phyloP scores from a whole-genome alignment of 257 asterid genomes.

The Solanum megistacrolobum region DNA sequence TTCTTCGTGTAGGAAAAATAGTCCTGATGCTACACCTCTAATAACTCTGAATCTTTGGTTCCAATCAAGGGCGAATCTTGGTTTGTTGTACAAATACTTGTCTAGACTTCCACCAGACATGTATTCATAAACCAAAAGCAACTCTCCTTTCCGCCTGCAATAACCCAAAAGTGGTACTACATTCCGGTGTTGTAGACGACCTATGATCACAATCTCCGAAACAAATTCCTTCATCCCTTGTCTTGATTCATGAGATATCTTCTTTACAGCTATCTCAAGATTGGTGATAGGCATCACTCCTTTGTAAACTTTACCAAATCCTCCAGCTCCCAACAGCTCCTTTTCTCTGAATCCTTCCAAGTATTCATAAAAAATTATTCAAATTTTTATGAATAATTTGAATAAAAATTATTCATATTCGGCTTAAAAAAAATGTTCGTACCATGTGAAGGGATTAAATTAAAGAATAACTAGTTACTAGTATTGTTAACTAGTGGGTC shows the following conservation, averaged over 20 bases:
- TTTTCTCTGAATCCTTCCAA: conserved; percentile 33
- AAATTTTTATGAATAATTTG: no score
- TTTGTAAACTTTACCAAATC: conserved; percentile 56
- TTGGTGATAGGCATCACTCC: conserved; percentile 33
- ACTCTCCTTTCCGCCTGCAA: no score
- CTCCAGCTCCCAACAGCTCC: conserved; percentile 47
- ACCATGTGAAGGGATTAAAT: no score
- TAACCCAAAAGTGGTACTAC: no score
- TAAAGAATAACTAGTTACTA: no score
- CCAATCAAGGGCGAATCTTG: conserved; percentile 34
- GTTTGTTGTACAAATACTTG: conserved; percentile 27
- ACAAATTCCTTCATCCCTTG: background rate
- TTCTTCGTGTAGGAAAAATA: conserved; percentile 49
- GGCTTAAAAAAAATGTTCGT: no score
- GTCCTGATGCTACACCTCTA: conserved; percentile 52
- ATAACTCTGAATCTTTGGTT: conserved; percentile 34
- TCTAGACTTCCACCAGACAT: conserved; percentile 27
- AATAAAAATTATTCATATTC: no score
- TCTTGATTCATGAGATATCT: conserved; percentile 10
- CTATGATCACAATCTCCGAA: background rate
- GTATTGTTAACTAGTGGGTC: no score
- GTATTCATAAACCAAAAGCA: no score
- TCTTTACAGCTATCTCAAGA: conserved; percentile 42
- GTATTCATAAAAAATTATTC: no score
- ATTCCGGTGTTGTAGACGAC: no score